Evolutionary conservation across 2,329 filamentous ascomycete genomes (phyloP), one percentile per base, ranked within the genome.

Genomic region (Chalaropsis ovoidea): DNA sequence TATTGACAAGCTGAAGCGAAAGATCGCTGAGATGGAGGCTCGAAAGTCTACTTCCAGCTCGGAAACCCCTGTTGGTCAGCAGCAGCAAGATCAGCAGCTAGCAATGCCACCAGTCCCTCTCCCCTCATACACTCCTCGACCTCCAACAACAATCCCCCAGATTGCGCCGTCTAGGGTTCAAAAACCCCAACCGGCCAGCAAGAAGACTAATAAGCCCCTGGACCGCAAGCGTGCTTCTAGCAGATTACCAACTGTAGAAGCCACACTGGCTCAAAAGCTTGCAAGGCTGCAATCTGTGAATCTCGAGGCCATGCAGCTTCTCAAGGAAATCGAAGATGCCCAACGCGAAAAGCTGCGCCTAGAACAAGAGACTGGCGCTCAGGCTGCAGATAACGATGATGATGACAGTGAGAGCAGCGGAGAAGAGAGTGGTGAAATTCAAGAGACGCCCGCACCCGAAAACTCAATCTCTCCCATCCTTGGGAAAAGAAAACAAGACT

Each of bases 1-100:
- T 69, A 87, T 87, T 41, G 81, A 85, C 70, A 78, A 81, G 63
- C 81, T 86, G 75, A 85, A 82, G 71, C 76, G 77, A 42, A 80
- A 76, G 69, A 85, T 85, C 70, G 82, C 82, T 1, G 79, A 83
- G 69, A 80, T 80, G 17, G 82, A 85, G 71, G 82, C 82, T 10
- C 81, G 79, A 70, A 79, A 80, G 70, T 80, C 66, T 13, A 15
- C 17, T 24, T 65, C 63, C n/a, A 31, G 49, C 3, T 60, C 60
- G 22, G 52, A 43, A 15, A 65, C 66, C 2, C 62, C 65, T 8
- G 13, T 39, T 13, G 15, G n/a, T 7, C 62, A 19, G 47, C 35
- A 41, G n/a, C 43, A 22, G 2, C 47, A 24, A 13, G 11, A 22
- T 22, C 19, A 49, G 15, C 22, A 52, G 15, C 47, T 27, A 19